Base-by-base conservation (phyloP, 2,329 filamentous ascomycete genomes). In the Diaporthe caulivora region DNA sequence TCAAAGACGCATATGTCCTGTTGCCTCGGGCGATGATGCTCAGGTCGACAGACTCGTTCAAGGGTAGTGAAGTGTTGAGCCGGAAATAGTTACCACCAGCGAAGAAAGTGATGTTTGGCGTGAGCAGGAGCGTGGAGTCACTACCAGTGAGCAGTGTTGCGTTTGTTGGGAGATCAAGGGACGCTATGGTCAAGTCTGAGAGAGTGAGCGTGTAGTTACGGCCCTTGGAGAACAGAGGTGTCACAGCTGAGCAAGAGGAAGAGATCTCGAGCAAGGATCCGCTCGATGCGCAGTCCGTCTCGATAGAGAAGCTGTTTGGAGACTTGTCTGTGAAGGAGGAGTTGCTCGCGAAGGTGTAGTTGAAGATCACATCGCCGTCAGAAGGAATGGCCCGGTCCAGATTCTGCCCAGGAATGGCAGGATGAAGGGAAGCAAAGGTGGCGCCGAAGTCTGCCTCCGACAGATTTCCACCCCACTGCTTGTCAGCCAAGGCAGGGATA, bases 141-240 rank as follows among this genome's bases (percentile, higher is more conserved):
- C 75, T 77, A 24, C 84, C 86, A 1, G 80, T 78, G n/a, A 87
- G 79, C 24, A 87, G 78, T 2, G 81, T 84, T 0, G 83, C 83
- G 42, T 84, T 83, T 2, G 77, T 80, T 2, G 76, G 71, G 17
- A 79, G 78, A 0, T 76, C 76, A 0, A 84, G 80, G 1, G 80
- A 77, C n/a, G 79, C 76, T 11, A 84, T 51, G 21, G 76, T 80
- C 8, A 88, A 76, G 3, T 31, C 53, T 0, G 82, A 80, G 18
- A 91, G 82, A 0, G 85, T 83, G 1, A 91, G 82, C 0, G 86
- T 89, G 78, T 91, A 91, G 77, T 90, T 83, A 72, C 87, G 83
- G 2, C 89, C 89, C 77, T 91, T 91, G 44, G 86, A 87, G 0
- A 79, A 79, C 11, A 89, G 78, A 0, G 87, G 87, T 0, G 87